phyloP scores from a whole-genome alignment of 306 rosid genomes.

The Ormosia semicastrata region DNA sequence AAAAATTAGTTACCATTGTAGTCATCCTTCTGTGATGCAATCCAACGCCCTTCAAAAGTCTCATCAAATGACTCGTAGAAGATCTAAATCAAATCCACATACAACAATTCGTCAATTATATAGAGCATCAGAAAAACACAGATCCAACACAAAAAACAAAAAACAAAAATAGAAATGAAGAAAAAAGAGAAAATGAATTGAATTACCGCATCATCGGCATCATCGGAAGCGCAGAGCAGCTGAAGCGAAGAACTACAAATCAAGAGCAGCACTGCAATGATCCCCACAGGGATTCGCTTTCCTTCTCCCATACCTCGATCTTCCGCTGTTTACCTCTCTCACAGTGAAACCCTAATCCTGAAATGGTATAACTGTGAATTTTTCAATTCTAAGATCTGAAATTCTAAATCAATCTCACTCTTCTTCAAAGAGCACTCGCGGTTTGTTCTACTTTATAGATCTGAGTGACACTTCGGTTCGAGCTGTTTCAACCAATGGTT shows the following conservation, averaged over 20 bases:
- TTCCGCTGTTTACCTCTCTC: neutral
- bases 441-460: conserved; percentile 37
- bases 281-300: conserved; percentile 31
- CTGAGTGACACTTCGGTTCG: conserved; percentile 33
- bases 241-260: conserved; percentile 45
- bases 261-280: conserved; percentile 26
- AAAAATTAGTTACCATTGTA: conserved; percentile 49
- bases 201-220: conserved; percentile 31
- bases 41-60: conserved; percentile 76
- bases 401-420: neutral
- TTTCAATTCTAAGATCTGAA: conserved; percentile 2
- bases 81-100: conserved; percentile 38
- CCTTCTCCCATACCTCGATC: conserved; percentile 30
- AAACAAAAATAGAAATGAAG: neutral
- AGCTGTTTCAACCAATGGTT: conserved; percentile 58
- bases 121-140: neutral
- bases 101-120: neutral
- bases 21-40: conserved; percentile 62
- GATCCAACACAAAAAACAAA: neutral
- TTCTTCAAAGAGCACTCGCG: neutral
- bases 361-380: neutral
- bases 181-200: neutral
- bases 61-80: conserved; percentile 88
- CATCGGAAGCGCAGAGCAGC: conserved; percentile 65
- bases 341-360: conserved; percentile 21